Evolutionary conservation across 768 basidiomycete species (phyloP), one percentile per base, ranked within the genome.

Genomic region (Boletus subparvulus): DNA sequence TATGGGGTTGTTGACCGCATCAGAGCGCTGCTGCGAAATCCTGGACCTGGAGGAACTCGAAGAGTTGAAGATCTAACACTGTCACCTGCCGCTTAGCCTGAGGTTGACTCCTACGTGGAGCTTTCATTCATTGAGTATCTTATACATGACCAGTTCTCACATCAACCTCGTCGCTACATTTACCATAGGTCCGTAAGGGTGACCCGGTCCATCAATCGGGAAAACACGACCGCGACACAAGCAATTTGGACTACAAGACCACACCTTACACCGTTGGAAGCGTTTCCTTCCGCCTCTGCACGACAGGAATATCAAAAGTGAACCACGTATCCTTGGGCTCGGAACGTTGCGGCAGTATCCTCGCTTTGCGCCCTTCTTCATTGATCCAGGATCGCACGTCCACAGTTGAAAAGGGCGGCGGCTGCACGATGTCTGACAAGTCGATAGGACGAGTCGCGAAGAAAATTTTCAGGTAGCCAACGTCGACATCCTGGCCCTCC

Each of bases 381-480:
- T 53, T 33, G 5, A 13, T 9, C 37, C 8, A 13, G 2, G 24
- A 24, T 6, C 26, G 52, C 4, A 16, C 47, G 3, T 59, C 16
- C 17, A 26, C 12, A 11, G 6, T 26, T 0, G 33, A 30, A 52
- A 78, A 76, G 0, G 77, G 72, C 6, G 70, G 73, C 3, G 62
- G 50, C 47, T 76, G 78, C 2, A 47, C 36, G 4, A 81, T 67
- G 48, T 64, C 65, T 5, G 66, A 61, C 50, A 79, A 65, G 59
- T 76, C 73, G 37, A 73, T 61, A 5, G 71, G 71, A 0, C 54
- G 55, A 1, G 74, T 77, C 16, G 78, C 67, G 19, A 80, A 55
- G 55, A 75, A 81, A 9, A 80, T 58, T 54, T 78, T 79, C 48
- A 81, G 70, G 52, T 74, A 77, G 8, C 78, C 75, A 3, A 80